phyloP scores from a whole-genome alignment of 2,329 filamentous ascomycete species.

The Diaporthe longicolla region DNA sequence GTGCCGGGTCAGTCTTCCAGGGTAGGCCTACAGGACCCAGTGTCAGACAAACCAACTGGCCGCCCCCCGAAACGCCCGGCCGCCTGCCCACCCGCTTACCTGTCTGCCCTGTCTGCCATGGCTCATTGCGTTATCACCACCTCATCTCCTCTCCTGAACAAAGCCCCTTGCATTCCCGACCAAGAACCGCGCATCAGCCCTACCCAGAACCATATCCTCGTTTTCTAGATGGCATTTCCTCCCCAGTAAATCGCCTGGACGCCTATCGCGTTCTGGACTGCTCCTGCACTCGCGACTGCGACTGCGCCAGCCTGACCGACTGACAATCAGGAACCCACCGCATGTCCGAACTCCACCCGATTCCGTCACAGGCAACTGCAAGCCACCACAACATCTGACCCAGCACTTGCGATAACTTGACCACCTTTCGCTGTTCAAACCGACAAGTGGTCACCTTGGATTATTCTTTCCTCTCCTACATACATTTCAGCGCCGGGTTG shows the following conservation, averaged over 20 bases:
- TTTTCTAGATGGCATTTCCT: constrained; percentile 25
- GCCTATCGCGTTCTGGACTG: constrained; percentile 38
- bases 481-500: background rate
- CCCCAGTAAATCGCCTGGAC: constrained; percentile 33
- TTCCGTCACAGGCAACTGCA: constrained; percentile 25
- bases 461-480: background rate
- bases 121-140: constrained; percentile 40
- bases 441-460: background rate
- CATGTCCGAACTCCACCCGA: constrained; percentile 13
- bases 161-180: constrained; percentile 22
- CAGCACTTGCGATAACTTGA: background rate
- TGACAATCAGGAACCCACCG: constrained; percentile 24
- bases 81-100: background rate
- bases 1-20: constrained; percentile 4
- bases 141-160: constrained; percentile 35
- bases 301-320: constrained; percentile 22
- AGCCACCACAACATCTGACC: constrained; percentile 8
- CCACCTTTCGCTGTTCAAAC: background rate
- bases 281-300: constrained; percentile 9
- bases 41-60: constrained; percentile 26
- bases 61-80: constrained; percentile 24
- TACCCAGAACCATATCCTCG: background rate
- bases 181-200: constrained; percentile 5
- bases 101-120: constrained; percentile 14
- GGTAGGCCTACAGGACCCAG: constrained; percentile 27